These are phyloP conservation scores for Tolypocladium amazonense DNA, from an alignment of 2,329 filamentous ascomycete genomes.

Conservation along the genomic window DNA sequence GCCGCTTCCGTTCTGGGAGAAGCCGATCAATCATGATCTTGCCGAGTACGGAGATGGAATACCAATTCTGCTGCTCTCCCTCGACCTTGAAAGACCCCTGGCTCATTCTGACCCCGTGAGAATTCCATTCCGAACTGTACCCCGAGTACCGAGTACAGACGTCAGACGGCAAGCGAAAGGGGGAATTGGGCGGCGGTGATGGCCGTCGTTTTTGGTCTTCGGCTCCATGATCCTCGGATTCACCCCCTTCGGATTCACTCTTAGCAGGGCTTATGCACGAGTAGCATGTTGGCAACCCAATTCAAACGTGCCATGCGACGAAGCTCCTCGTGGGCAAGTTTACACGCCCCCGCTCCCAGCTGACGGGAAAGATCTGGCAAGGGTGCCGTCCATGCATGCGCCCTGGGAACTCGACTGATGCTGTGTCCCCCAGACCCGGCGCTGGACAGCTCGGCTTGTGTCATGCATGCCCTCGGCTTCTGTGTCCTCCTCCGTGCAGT, in stretches of 20 bases:
- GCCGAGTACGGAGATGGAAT: background rate
- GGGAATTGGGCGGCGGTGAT: background rate
- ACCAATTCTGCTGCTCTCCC: background rate
- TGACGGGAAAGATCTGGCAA: background rate
- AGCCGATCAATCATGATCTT: background rate
- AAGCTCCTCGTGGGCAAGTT: too few relatives aligned
- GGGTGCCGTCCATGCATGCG: background rate
- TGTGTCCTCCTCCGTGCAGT: constrained; percentile 4
- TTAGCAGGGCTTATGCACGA: background rate
- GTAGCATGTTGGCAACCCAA: background rate
- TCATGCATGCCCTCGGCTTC: constrained; percentile 1
- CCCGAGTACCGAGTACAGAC: background rate
- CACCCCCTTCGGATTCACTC: background rate
- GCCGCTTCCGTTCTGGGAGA: background rate
- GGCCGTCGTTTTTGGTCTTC: background rate
- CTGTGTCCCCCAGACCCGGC: constrained; percentile 3
- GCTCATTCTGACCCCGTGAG: background rate
- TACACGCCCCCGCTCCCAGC: background rate
- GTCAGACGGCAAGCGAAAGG: background rate
- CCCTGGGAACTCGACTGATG: background rate
- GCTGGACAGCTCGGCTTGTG: constrained; percentile 4
- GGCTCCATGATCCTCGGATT: background rate
- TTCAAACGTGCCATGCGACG: background rate
- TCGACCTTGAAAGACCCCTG: background rate
- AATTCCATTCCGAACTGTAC: background rate